Percentiles rank a stretch among this genome's conserved stretches.
These are phyloP conservation scores for Crithidia bombi DNA, from an alignment of 208 protist genomes.

Conservation along the genomic window DNA sequence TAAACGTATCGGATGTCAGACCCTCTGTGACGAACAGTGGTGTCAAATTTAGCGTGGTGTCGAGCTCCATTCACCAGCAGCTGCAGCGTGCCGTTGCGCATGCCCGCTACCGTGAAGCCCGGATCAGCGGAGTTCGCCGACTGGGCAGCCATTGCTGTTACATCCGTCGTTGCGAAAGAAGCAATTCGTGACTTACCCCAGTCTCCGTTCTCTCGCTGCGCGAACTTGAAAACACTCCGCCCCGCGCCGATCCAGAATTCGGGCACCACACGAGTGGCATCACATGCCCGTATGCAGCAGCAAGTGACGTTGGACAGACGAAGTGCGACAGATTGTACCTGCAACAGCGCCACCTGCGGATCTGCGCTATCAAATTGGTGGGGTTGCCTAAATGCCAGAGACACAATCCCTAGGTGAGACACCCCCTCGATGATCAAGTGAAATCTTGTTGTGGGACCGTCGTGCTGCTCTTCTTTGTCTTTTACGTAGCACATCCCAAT, in stretches of 20 bases:
- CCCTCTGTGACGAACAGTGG: constrained; percentile 33
- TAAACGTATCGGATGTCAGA: constrained; percentile 46
- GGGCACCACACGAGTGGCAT: neutral
- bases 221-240: constrained; percentile 23
- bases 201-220: constrained; percentile 1
- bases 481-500: constrained; percentile 12
- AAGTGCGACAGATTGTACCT: constrained; percentile 12
- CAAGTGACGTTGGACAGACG: constrained; percentile 23
- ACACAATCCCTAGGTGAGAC: neutral
- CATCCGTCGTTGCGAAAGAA: constrained; percentile 28
- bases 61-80: constrained; percentile 19
- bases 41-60: constrained; percentile 28
- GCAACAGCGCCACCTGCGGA: constrained; percentile 6
- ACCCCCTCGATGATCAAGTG: neutral
- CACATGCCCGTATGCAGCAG: constrained; percentile 9
- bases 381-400: neutral
- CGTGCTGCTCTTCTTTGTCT: neutral
- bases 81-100: constrained; percentile 66
- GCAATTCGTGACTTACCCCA: constrained; percentile 22
- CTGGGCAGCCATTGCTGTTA: constrained; percentile 23
- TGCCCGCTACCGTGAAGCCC: constrained; percentile 29
- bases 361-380: no score
- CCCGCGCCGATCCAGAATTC: constrained; percentile 28
- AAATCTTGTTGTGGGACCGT: neutral
- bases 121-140: constrained; percentile 9